These are phyloP conservation scores for Hygrophorus pudorinus DNA, from an alignment of 768 basidiomycete species.

Conservation along the genomic window DNA sequence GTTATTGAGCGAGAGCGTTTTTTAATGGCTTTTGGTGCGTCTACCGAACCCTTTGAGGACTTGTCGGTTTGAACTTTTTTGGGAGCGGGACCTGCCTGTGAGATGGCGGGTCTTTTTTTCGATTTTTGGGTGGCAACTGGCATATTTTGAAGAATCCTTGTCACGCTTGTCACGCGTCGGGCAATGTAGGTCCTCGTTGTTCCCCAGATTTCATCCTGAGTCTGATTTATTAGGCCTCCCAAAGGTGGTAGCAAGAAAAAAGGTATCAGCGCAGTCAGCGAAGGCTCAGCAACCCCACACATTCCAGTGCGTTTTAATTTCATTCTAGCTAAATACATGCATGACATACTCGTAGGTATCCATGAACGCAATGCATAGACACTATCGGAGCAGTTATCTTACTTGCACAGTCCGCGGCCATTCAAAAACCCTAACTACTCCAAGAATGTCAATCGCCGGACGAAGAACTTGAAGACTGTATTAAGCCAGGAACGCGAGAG, in stretches of 20 bases:
- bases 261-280: constrained; percentile 21
- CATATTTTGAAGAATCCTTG: too few relatives aligned
- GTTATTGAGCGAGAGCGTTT: constrained; percentile 60
- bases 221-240: constrained; percentile 27
- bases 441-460: constrained; percentile 61
- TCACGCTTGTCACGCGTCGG: too few relatives aligned
- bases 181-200: too few relatives aligned
- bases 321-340: not conserved
- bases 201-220: not conserved
- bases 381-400: constrained; percentile 66
- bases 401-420: constrained; percentile 56
- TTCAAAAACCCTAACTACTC: constrained; percentile 70
- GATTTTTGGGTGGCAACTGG: constrained; percentile 34
- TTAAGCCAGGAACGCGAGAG: constrained; percentile 72
- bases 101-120: constrained; percentile 41
- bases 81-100: constrained; percentile 35
- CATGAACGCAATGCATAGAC: constrained; percentile 30
- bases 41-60: constrained; percentile 7
- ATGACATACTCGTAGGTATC: not conserved
- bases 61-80: constrained; percentile 46
- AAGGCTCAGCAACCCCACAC: constrained; percentile 34
- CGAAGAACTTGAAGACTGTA: constrained; percentile 74
- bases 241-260: constrained; percentile 34
- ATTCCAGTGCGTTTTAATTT: constrained; percentile 24
- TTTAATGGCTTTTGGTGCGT: constrained; percentile 27